phyloP scores from a whole-genome alignment of 768 basidiomycete genomes.

The Mycena sanguinolenta region DNA sequence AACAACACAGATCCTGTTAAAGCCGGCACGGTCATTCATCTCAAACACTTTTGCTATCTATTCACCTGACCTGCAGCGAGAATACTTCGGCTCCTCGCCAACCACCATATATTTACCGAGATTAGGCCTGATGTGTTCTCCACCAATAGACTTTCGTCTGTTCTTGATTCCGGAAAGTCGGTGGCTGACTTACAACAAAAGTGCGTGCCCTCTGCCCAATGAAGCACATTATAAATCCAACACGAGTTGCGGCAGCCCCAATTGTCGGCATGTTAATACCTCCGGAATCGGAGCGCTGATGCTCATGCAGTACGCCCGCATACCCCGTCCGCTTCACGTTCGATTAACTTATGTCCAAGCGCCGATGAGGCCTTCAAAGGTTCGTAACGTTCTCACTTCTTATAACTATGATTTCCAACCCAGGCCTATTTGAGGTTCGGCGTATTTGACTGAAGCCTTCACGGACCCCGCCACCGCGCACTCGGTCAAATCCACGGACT shows the following conservation, averaged over 20 bases:
- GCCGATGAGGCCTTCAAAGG: constrained; percentile 35
- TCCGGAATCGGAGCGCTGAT: constrained; percentile 25
- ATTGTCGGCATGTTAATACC: constrained; percentile 28
- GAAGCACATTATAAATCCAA: not conserved
- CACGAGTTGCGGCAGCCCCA: constrained; percentile 22
- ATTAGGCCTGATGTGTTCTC: constrained; percentile 51
- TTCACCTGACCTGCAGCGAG: constrained; percentile 36
- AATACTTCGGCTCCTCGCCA: constrained; percentile 50
- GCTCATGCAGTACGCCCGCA: constrained; percentile 17
- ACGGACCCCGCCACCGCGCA: constrained; percentile 20
- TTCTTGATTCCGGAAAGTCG: constrained; percentile 48
- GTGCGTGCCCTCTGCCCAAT: constrained; percentile 35
- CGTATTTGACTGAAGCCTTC: constrained; percentile 26
- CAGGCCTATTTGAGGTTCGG: no score
- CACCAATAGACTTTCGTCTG: constrained; percentile 50
- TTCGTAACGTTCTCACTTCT: no score
- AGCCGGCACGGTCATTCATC: constrained; percentile 45
- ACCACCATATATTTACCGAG: constrained; percentile 53
- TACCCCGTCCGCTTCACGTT: not conserved
- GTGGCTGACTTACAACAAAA: constrained; percentile 42
- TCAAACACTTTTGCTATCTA: not conserved
- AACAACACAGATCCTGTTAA: constrained; percentile 48
- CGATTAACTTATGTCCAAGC: not conserved
- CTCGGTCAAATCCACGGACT: constrained; percentile 17
- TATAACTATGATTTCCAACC: no score